phyloP scores from a whole-genome alignment of 108 stramenopile genomes.

The Pseudonitzschia delicatissima region DNA sequence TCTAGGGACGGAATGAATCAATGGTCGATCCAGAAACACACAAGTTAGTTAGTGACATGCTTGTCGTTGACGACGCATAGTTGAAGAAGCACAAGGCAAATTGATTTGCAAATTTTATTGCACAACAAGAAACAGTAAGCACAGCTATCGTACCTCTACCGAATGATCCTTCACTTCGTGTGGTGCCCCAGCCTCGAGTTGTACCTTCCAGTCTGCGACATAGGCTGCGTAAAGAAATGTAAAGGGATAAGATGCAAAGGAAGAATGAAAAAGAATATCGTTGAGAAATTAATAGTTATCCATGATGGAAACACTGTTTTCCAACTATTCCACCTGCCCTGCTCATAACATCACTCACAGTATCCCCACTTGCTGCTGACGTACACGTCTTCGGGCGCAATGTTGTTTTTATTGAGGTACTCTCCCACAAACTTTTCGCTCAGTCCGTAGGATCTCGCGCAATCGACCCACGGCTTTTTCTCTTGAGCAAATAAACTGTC shows the following conservation, averaged over 20 bases:
- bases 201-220: conserved; percentile 73
- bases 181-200: conserved; percentile 49
- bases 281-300: too few relatives aligned
- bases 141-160: conserved; percentile 32
- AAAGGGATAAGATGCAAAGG: not conserved
- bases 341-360: conserved; percentile 8
- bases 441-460: conserved; percentile 77
- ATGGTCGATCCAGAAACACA: not conserved
- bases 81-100: too few relatives aligned
- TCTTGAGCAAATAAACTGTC: conserved; percentile 40
- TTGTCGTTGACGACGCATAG: too few relatives aligned
- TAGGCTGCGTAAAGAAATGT: conserved; percentile 30
- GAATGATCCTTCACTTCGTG: conserved; percentile 87
- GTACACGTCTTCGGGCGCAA: conserved; percentile 46
- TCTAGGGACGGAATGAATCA: conserved; percentile 7
- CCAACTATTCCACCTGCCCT: too few relatives aligned
- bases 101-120: not conserved
- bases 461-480: conserved; percentile 64
- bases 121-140: not conserved
- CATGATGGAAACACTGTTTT: not conserved
- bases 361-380: conserved; percentile 79
- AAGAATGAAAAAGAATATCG: not conserved
- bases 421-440: conserved; percentile 74
- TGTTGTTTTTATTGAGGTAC: conserved; percentile 47
- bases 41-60: too few relatives aligned